Base-by-base conservation (phyloP, 139 green algal species). In the Desmodesmus armatus region DNA sequence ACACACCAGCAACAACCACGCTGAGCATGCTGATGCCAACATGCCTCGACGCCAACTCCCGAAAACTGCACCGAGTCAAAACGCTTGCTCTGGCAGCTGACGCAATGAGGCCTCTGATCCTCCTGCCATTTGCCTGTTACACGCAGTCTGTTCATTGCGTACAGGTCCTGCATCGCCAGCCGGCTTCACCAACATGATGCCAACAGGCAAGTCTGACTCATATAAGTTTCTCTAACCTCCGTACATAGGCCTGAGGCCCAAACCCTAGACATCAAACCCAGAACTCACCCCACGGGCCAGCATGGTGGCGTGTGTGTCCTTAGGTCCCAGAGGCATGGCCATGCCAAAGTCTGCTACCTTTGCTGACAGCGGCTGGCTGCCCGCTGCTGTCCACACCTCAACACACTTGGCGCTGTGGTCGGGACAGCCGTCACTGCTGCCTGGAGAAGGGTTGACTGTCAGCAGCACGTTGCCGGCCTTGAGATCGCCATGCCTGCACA, bases 341-440 rank as follows among this genome's bases (percentile, higher is more conserved):
- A 86, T n/a, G 1, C 80, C 80, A 62, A 86, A 86, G 69, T 86
- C 80, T 44, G 67, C 80, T 4, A 86, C 80, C 70, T 86, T 86
- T 31, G 80, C 80, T 43, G 78, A 77, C 39, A 84, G 39, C n/a
- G 13, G 60, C 37, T 41, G 39, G 37, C 76, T 55, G 5, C 71
- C 41, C n/a, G 55, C 29, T 17, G 65, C 79, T 1, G 65, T 65
- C 79, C 63, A 77, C 43, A 84, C 87, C 71, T 85, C n/a, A n/a
- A 63, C 21, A 21, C 53, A 63, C 53, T 63, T 63, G 53, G 17
- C 53, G 17, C 17, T 63, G 53, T 21, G 53, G 17, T 63, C 53
- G 21, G 17, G 53, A 17, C 53, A 17, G 21, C 53, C 53, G 21
- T 21, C 17, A 17, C 17, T 27, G 27, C 7, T 70, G 60, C 9